Conservation (phyloP, 1,284 basidiomycete species). For the Marasmius sp. region DNA sequence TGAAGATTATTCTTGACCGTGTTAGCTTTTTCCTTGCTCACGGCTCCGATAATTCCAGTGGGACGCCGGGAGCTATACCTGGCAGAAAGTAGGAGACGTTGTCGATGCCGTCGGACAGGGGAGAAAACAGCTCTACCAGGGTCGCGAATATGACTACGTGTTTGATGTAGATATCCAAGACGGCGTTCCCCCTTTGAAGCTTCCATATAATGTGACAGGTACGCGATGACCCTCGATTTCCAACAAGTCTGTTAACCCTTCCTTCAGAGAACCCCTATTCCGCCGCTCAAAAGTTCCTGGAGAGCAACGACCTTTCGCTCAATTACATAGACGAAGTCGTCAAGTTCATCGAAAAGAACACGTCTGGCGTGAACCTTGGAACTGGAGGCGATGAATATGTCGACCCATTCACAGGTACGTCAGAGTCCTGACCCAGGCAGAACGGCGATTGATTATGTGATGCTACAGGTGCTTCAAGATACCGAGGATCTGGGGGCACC, state of each 20-base stretch:
- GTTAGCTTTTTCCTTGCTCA: conserved; percentile 4
- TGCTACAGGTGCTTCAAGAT: conserved; percentile 55
- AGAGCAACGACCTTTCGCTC: conserved; percentile 81
- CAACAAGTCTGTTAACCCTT: background rate
- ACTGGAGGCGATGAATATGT: conserved; percentile 58
- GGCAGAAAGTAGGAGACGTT: conserved; percentile 96
- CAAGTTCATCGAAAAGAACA: conserved; percentile 92
- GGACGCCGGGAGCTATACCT: conserved; percentile 67
- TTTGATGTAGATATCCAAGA: conserved; percentile 98
- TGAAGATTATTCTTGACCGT: conserved; percentile 28
- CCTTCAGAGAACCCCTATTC: conserved; percentile 84
- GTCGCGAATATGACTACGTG: conserved; percentile 97
- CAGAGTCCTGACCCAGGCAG: background rate
- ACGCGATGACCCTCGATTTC: conserved; percentile 21
- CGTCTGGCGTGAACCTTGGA: conserved; percentile 73
- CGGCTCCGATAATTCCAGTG: conserved; percentile 46
- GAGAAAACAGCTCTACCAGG: conserved; percentile 86
- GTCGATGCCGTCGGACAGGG: conserved; percentile 90
- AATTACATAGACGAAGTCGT: conserved; percentile 91
- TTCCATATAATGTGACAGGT: conserved; percentile 92
- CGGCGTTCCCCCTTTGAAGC: conserved; percentile 88
- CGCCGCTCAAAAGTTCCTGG: conserved; percentile 89
- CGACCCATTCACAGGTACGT: conserved; percentile 89
- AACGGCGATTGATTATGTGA: conserved; percentile 1
- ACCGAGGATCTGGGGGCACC: conserved; percentile 36